These are phyloP conservation scores for Kockovaella imperatae DNA, from an alignment of 768 basidiomycete genomes.

Conservation along the genomic window DNA sequence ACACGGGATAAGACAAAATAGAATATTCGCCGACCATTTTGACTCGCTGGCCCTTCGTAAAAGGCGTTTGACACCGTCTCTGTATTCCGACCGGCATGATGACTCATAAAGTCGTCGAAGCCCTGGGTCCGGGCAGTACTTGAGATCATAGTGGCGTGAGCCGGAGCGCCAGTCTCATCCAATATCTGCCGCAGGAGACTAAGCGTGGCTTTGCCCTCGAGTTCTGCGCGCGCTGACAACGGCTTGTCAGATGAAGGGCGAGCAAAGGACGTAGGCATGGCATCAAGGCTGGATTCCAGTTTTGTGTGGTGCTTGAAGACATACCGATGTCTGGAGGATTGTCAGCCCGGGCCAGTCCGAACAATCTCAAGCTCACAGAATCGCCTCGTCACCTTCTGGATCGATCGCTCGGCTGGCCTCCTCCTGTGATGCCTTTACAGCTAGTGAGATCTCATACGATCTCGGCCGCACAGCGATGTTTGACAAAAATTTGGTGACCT, in stretches of 20 bases:
- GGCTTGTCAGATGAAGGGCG: conserved; percentile 11
- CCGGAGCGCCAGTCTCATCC: conserved; percentile 21
- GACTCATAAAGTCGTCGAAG: conserved; percentile 40
- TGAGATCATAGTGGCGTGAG: conserved; percentile 11
- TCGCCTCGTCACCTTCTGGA: conserved; percentile 25
- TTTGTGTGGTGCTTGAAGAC: conserved; percentile 20
- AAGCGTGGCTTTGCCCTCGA: conserved; percentile 20
- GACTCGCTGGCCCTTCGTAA: conserved; percentile 37
- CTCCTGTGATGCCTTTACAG: conserved; percentile 17
- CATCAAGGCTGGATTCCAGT: conserved; percentile 15
- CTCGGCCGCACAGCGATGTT: conserved; percentile 37
- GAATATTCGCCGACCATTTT: conserved; percentile 36
- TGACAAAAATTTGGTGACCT: conserved; percentile 35
- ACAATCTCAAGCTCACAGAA: conserved; percentile 16
- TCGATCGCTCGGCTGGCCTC: conserved; percentile 25
- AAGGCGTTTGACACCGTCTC: conserved; percentile 26
- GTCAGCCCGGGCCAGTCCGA: background rate
- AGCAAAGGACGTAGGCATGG: no score
- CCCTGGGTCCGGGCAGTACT: conserved; percentile 18
- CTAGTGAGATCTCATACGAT: conserved; percentile 15
- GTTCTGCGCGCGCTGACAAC: conserved; percentile 11
- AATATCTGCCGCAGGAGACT: conserved; percentile 14
- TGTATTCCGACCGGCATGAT: conserved; percentile 25
- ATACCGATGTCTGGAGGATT: conserved; percentile 23
- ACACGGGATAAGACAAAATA: conserved; percentile 29